Evolutionary conservation across 1,284 basidiomycete genomes (phyloP), one percentile per base, ranked within the genome.

Genomic region (Pseudozyma hubeiensis): DNA sequence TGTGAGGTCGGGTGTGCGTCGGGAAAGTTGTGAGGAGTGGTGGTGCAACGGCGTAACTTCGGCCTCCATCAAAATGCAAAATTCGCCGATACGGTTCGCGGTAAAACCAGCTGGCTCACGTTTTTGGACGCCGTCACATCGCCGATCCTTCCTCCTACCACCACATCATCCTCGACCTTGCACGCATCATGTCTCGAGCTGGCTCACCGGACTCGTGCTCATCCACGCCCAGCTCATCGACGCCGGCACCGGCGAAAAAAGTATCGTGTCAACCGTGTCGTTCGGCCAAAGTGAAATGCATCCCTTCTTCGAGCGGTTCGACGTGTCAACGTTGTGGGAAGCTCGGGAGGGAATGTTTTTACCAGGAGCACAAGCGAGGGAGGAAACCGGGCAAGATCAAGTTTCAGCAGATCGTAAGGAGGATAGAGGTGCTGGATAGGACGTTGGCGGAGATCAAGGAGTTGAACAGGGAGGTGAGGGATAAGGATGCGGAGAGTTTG

Each of bases 341-440:
- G 50, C 57, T 73, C 16, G 60, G 53, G 7, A 24, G 57, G 16
- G 53, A 53, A 8, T 73, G 70, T 24, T 53, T 67, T 43, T 67
- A 64, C 43, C 52, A 57, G 4, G 41, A 33, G 6, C 70, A 73
- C 41, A 73, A 73, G 40, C 31, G 70, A 5, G 70, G 70, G 4
- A 35, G 70, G 0, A 73, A 73, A 47, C 70, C 70, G 17, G 70
- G 70, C 31, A 73, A 73, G 54, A 73, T 73, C 41, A 73, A 73
- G 31, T 46, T 63, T 2, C 70, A 73, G n/a, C 70, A 73, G 39
- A 73, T 73, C 40, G 17, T 63, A 0, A 33, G 70, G 1, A 43
- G 70, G 7, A 37, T 73, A 6, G 64, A 73, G 14, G 13, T 73
- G 17, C 43, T 73, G 5, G 64, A 67, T 39, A 17, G 50, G 7